A percentile compares a stretch with the other conserved stretches of the same genome.
Evolutionary conservation across 192 early-diverging fungal genomes (phyloP).

Genomic region (Chytriomyces hyalinus): DNA sequence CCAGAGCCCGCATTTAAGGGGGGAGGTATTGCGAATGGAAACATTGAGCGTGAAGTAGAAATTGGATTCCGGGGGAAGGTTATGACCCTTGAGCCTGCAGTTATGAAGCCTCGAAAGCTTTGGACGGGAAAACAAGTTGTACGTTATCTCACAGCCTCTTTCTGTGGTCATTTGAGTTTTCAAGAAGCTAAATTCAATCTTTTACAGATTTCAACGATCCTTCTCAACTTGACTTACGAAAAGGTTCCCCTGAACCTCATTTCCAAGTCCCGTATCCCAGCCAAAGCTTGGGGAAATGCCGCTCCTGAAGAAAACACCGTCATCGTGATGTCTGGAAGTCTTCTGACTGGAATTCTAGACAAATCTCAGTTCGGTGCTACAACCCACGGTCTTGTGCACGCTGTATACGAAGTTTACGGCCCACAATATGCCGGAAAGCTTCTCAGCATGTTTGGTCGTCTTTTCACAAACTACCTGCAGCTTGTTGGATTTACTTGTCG

Average conservation of each 20-base stretch:
- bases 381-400: constrained; percentile 91
- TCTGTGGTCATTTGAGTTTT: constrained; percentile 16
- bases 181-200: background rate
- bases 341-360: constrained; percentile 92
- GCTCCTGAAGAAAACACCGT: constrained; percentile 85
- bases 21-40: constrained; percentile 59
- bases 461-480: constrained; percentile 91
- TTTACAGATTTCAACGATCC: constrained; percentile 78
- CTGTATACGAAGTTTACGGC: constrained; percentile 94
- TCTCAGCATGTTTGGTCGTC: constrained; percentile 84
- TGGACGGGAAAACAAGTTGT: constrained; percentile 99
- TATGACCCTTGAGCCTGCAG: constrained; percentile 83
- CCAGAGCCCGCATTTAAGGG: constrained; percentile 74
- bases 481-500: constrained; percentile 92
- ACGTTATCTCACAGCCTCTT: background rate
- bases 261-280: constrained; percentile 86
- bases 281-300: constrained; percentile 81
- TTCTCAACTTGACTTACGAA: constrained; percentile 87
- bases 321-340: constrained; percentile 83
- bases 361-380: constrained; percentile 97
- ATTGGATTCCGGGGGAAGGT: constrained; percentile 75
- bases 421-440: constrained; percentile 85
- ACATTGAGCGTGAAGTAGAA: constrained; percentile 58
- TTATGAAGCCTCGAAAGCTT: constrained; percentile 80
- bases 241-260: constrained; percentile 81